Evolutionary conservation across 495 filamentous ascomycete species (phyloP), one percentile per base, ranked within the genome.

Genomic region (Hypoxylon subgilvum): DNA sequence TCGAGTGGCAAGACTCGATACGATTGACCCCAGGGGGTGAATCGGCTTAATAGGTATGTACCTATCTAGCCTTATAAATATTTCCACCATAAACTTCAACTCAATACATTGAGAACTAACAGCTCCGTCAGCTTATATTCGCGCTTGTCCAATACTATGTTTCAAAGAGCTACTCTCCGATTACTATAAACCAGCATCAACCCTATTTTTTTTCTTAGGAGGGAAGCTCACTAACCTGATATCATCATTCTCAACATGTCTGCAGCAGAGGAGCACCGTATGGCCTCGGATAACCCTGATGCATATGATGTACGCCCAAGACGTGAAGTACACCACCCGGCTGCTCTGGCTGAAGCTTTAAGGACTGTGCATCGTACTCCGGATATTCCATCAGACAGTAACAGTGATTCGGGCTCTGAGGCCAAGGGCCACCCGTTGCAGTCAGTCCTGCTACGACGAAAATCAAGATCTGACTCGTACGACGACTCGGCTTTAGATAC

Each of bases 301-400:
- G 5, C 22, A 22, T 16, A 46, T 31, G 18, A 35, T 13, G 27
- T 19, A 30, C 50, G 23, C 18, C 27, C 61, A 9, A 65, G n/a
- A 28, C 56, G 40, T 16, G 56, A 65, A 5, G n/a, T 27, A 18
- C 56, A 61, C 10, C 19, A 65, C 23, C 56, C 56, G 16, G 46
- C 46, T 32, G 40, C 51, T 10, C 25, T 65, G 10, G 42, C 46
- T 13, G 61, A 65, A 22, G 61, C 56, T 25, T 21, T 65, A 10
- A 60, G 18, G 21, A 56, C 61, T 8, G 51, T 57, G 38, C 55
- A 51, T 49, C 61, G 41, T 17, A 19, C 22, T 8, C 58, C 52
- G 14, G 52, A 63, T 34, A 67, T 59, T 3, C 53, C 53, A 1
- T 63, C 58, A 22, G 63, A 58, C 35, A 62, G 45, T 21, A 57